Conservation (phyloP, 441 rosid species). For the Erysimum cheiri region DNA sequence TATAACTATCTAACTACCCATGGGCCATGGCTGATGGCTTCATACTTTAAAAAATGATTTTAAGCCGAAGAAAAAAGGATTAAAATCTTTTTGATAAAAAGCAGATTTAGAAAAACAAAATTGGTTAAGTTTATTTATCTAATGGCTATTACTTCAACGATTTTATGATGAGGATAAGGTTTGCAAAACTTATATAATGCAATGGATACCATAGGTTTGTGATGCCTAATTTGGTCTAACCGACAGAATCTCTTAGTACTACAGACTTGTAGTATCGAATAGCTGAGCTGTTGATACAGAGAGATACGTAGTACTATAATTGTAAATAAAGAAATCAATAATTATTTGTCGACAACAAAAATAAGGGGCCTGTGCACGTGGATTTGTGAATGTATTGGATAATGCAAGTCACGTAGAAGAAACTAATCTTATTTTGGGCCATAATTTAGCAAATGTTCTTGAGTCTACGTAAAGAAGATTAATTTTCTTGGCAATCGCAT, state of each 20-base stretch:
- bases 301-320: neutral
- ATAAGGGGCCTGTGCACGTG: too few species aligned
- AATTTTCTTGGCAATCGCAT: neutral
- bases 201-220: slow-evolving; percentile 14
- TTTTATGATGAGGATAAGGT: slow-evolving; percentile 22
- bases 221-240: slow-evolving; percentile 43
- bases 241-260: slow-evolving; percentile 38
- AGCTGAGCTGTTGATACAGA: slow-evolving; percentile 39
- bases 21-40: neutral
- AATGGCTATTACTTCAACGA: neutral
- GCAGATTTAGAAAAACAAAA: neutral
- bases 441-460: slow-evolving; percentile 15
- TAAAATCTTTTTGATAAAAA: neutral
- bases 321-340: slow-evolving; percentile 18
- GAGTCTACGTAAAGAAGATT: slow-evolving; percentile 36
- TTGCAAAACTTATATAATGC: slow-evolving; percentile 15
- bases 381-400: slow-evolving; percentile 25
- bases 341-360: slow-evolving; percentile 12
- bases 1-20: neutral
- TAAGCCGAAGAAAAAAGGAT: neutral
- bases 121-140: neutral
- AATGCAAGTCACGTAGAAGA: slow-evolving; percentile 26
- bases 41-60: neutral
- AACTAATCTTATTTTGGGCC: slow-evolving; percentile 11
- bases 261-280: slow-evolving; percentile 5